Evolutionary conservation across 495 filamentous ascomycete species (phyloP).

Genomic region (Podospora tetraspora): DNA sequence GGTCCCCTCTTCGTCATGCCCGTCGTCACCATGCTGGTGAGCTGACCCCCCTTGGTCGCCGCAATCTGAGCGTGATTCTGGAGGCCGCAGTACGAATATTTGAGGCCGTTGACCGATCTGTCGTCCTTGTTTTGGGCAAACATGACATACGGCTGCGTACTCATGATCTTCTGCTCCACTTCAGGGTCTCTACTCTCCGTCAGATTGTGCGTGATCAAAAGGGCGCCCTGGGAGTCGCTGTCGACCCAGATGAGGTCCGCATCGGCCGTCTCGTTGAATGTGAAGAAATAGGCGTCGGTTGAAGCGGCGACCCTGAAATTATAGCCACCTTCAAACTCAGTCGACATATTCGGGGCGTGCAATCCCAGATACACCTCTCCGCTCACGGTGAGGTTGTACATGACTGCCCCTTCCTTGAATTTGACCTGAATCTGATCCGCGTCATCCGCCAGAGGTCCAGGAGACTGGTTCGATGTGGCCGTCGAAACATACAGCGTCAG

Average conservation of each 20-base stretch:
- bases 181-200: slow-evolving; percentile 36
- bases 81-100: slow-evolving; percentile 70
- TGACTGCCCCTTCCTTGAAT: slow-evolving; percentile 57
- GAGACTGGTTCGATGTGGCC: slow-evolving; percentile 55
- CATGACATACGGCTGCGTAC: slow-evolving; percentile 63
- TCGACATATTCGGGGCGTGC: slow-evolving; percentile 56
- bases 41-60: slow-evolving; percentile 41
- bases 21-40: slow-evolving; percentile 44
- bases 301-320: slow-evolving; percentile 81
- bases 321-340: slow-evolving; percentile 54
- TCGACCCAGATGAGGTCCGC: slow-evolving; percentile 66
- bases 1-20: slow-evolving; percentile 62
- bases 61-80: slow-evolving; percentile 56
- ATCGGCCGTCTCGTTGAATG: slow-evolving; percentile 40
- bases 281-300: slow-evolving; percentile 66
- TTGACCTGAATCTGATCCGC: slow-evolving; percentile 38
- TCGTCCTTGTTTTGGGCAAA: slow-evolving; percentile 68
- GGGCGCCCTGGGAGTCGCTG: slow-evolving; percentile 67
- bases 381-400: slow-evolving; percentile 47
- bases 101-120: slow-evolving; percentile 57
- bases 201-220: slow-evolving; percentile 71
- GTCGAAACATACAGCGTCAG: slow-evolving; percentile 74
- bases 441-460: slow-evolving; percentile 54
- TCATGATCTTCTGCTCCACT: slow-evolving; percentile 52
- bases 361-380: slow-evolving; percentile 70